Evolutionary conservation across 495 filamentous ascomycete genomes (phyloP), one percentile per base, ranked within the genome.

Genomic region (Oleoguttula mirabilis): DNA sequence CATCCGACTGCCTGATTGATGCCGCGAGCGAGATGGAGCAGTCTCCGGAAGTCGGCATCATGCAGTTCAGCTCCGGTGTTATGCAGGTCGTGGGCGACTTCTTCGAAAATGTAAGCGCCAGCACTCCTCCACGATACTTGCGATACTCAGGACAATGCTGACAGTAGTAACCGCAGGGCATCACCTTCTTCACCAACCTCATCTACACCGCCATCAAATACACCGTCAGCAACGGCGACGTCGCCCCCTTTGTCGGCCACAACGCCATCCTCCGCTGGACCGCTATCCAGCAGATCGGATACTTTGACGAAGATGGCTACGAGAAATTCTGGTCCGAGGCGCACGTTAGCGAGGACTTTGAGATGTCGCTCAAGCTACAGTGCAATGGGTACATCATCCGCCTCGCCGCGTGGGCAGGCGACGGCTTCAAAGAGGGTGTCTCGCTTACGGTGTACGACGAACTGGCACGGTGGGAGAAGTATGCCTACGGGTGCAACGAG

Each of bases 261-360:
- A 87, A 87, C 51, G 82, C 82, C 33, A 72, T 86, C 41, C 70
- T 87, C 27, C 73, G 82, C 43, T 87, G 82, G 82, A 69, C 71
- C 36, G 82, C 82, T 32, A 72, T 87, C 39, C 82, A 86, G 56
- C 69, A 82, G 41, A 76, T 86, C 31, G 73, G 74, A 10, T 85
- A 84, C 63, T 53, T 66, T 14, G 54, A 52, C 50, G 73, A 77
- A 46, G 72, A 79, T 39, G 76, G 77, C 14, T 78, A 80, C 21
- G 75, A 85, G 54, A 87, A 85, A 59, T 86, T 79, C 61, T 87
- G 82, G 82, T 86, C 82, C 0, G 82, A 87, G 59, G 72, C 69
- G 19, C 80, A 82, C 56, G 82, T 87, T 24, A 84, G 80, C 4
- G 82, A 87, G 52, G 82, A 87, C 51, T 87, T 87, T 52, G 82